Evolutionary conservation across 495 filamentous ascomycete species (phyloP).

Genomic region (Aspergillus coremiiformis): DNA sequence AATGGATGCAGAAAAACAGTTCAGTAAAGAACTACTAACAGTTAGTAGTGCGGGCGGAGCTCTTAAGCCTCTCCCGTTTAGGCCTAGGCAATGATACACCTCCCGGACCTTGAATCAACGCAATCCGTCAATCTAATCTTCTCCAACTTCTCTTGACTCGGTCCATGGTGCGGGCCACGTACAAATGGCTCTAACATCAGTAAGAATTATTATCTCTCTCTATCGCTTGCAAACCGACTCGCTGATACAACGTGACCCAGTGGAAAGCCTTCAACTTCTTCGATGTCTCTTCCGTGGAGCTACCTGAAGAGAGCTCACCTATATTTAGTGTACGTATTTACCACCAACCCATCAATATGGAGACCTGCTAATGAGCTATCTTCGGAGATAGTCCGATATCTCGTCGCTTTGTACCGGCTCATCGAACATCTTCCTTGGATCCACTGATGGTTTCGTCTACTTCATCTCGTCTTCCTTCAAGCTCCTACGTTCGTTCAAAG

Average conservation of each 20-base stretch:
- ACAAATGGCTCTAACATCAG: constrained; percentile 45
- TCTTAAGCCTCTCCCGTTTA: background rate
- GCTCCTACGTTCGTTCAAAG: constrained; percentile 75
- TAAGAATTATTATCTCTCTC: constrained; percentile 10
- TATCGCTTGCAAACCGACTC: background rate
- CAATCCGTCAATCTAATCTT: constrained; percentile 15
- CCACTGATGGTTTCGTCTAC: constrained; percentile 72
- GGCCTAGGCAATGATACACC: background rate
- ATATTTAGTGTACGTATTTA: constrained; percentile 49
- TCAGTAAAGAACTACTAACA: background rate
- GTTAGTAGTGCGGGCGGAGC: background rate
- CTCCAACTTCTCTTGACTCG: constrained; percentile 11
- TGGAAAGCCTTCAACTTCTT: constrained; percentile 99
- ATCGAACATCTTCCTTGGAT: constrained; percentile 83
- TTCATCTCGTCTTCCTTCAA: constrained; percentile 85
- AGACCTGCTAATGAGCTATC: constrained; percentile 8
- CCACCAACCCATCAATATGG: background rate
- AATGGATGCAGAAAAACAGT: background rate
- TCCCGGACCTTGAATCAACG: background rate
- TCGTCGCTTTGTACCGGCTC: constrained; percentile 75
- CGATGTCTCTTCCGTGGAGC: constrained; percentile 78
- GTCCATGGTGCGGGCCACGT: constrained; percentile 30
- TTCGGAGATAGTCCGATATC: constrained; percentile 49
- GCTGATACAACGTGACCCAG: constrained; percentile 35
- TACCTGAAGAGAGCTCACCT: constrained; percentile 61